Evolutionary conservation across 1,284 basidiomycete species (phyloP).

Genomic region (Cutaneotrichosporon dermatis): DNA sequence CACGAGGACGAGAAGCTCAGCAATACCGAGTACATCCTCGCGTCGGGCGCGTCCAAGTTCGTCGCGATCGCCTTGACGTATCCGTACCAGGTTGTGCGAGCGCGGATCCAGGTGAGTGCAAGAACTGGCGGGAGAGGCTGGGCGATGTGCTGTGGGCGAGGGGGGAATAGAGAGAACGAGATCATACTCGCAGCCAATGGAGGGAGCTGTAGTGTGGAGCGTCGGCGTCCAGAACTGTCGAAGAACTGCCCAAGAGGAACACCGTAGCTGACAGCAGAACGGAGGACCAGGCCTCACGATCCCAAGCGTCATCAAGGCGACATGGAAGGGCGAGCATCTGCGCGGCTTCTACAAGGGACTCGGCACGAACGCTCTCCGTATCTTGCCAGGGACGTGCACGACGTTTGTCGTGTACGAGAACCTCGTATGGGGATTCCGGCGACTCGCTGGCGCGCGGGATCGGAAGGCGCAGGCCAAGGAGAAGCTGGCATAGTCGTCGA

Average conservation of each 20-base stretch:
- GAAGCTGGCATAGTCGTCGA: conserved; percentile 12
- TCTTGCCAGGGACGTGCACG: conserved; percentile 93
- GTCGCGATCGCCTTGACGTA: conserved; percentile 82
- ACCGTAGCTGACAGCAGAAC: conserved; percentile 24
- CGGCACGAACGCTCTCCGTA: conserved; percentile 91
- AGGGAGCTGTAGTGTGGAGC: too few relatives aligned
- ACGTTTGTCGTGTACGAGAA: conserved; percentile 99
- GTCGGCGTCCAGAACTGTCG: too few relatives aligned
- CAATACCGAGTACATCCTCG: conserved; percentile 85
- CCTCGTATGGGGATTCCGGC: conserved; percentile 73
- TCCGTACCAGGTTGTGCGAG: conserved; percentile 95
- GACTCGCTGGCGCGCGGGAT: conserved; percentile 30
- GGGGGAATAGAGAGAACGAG: too few relatives aligned
- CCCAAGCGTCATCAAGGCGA: conserved; percentile 68
- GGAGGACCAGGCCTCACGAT: conserved; percentile 62
- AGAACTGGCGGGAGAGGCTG: too few relatives aligned
- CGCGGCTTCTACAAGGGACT: conserved; percentile 92
- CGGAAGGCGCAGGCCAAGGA: conserved; percentile 8
- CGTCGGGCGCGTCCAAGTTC: conserved; percentile 87
- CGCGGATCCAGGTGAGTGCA: conserved; percentile 69
- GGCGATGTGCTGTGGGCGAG: too few relatives aligned
- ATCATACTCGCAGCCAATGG: too few relatives aligned
- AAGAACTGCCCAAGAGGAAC: too few relatives aligned
- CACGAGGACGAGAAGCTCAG: conserved; percentile 75
- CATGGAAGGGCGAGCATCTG: conserved; percentile 74